phyloP scores from a whole-genome alignment of 2,329 filamentous ascomycete genomes.

The Albophoma yamanashiensis region DNA sequence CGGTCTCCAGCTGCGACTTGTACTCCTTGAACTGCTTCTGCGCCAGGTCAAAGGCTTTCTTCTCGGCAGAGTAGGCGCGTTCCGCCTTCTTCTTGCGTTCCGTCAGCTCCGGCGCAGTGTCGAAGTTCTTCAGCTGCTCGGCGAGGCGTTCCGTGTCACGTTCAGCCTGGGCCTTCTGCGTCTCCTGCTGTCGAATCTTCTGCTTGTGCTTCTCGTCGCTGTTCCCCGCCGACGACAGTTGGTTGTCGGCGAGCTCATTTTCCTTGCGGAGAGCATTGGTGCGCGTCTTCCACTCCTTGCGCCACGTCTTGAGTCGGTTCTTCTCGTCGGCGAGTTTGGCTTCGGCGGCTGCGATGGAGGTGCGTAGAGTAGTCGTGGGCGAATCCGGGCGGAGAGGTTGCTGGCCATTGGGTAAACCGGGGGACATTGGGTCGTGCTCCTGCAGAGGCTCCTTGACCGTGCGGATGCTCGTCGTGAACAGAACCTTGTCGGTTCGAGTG shows the following conservation, averaged over 20 bases:
- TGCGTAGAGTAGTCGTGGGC: conserved; percentile 64
- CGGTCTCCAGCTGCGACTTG: conserved; percentile 51
- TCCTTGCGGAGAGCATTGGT: conserved; percentile 60
- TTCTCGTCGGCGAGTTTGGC: conserved; percentile 60
- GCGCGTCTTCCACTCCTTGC: conserved; percentile 65
- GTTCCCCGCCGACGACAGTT: conserved; percentile 57
- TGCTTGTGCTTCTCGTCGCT: conserved; percentile 68
- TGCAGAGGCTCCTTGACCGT: conserved; percentile 40
- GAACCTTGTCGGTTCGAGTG: conserved; percentile 50
- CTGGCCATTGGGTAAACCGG: conserved; percentile 32
- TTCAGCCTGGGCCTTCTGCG: conserved; percentile 57
- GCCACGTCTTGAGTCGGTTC: conserved; percentile 55
- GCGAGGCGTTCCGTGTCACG: conserved; percentile 42
- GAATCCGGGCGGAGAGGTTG: conserved; percentile 62
- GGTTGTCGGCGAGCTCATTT: conserved; percentile 56
- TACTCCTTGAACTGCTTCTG: conserved; percentile 43
- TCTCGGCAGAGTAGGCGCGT: conserved; percentile 41
- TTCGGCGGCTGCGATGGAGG: conserved; percentile 64
- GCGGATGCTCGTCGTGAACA: conserved; percentile 63
- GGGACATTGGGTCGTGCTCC: conserved; percentile 17
- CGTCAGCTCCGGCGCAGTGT: conserved; percentile 52
- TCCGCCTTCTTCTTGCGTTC: conserved; percentile 45
- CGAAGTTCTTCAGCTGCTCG: conserved; percentile 52
- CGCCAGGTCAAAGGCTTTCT: conserved; percentile 48
- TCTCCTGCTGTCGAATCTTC: conserved; percentile 64